Percentiles rank a stretch among this genome's conserved stretches.
Evolutionary conservation across 257 asterid species (phyloP).

Genomic region (Ilex aquifolium): DNA sequence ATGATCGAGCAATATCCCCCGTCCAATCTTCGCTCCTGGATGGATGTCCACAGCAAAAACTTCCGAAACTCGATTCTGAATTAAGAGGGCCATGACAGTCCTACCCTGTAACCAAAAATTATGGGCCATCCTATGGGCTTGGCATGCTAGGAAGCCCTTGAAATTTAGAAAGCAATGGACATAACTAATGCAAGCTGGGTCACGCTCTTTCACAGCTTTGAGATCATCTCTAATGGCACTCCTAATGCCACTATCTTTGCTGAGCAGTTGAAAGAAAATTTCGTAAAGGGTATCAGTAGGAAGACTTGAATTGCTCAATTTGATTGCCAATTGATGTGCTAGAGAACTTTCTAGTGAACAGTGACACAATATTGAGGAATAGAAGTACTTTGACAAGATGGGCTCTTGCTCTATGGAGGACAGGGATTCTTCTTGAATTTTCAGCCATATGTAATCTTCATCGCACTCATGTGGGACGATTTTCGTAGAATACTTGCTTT

Average conservation of each 20-base stretch:
- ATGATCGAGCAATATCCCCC: conserved; percentile 22
- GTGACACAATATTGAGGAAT: background rate
- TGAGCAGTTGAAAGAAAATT: background rate
- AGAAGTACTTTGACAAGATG: background rate
- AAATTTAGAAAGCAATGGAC: conserved; percentile 5
- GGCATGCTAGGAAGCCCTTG: conserved; percentile 19
- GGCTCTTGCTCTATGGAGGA: background rate
- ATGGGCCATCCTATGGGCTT: conserved; percentile 18
- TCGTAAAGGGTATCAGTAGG: background rate
- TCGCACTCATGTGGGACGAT: background rate
- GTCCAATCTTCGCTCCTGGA: conserved; percentile 18
- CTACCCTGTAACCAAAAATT: conserved; percentile 16
- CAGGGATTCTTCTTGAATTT: background rate
- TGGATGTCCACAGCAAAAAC: conserved; percentile 22
- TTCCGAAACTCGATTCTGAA: conserved; percentile 21
- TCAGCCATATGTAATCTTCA: background rate
- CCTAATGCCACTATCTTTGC: background rate
- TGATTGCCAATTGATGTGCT: background rate
- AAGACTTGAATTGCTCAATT: background rate
- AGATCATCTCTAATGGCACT: background rate
- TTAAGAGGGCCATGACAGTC: conserved; percentile 5
- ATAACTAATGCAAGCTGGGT: background rate
- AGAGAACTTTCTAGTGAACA: background rate
- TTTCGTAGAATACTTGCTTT: background rate
- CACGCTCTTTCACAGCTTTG: background rate